Percentiles rank a stretch among this genome's conserved stretches.
Conservation (phyloP, 2,329 filamentous ascomycete species). For the Lachnellula suecica region DNA sequence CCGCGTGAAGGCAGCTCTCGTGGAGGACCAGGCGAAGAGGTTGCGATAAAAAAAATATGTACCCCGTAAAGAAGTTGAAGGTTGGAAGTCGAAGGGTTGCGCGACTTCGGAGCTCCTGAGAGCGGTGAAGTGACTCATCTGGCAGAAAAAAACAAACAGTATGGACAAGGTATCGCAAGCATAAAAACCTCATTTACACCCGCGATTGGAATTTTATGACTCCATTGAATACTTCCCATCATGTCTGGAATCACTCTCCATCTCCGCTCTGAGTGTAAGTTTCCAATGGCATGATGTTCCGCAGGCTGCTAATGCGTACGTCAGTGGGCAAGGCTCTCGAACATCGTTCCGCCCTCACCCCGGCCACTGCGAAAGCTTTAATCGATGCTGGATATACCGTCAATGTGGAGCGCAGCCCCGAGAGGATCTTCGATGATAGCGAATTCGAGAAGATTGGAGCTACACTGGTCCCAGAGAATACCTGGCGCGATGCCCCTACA, state of each 20-base stretch:
- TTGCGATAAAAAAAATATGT: too few relatives aligned
- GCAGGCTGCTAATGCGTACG: constrained; percentile 26
- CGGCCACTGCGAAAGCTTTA: constrained; percentile 54
- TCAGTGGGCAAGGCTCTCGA: constrained; percentile 40
- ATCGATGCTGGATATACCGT: constrained; percentile 69
- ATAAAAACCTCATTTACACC: constrained; percentile 9
- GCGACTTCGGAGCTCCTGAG: constrained; percentile 9
- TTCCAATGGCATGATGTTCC: constrained; percentile 17
- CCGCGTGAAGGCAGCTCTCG: too few relatives aligned
- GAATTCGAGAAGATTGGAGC: constrained; percentile 65
- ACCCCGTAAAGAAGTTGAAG: too few relatives aligned
- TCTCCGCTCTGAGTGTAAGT: constrained; percentile 40
- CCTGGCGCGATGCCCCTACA: constrained; percentile 65
- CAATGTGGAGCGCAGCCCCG: constrained; percentile 65
- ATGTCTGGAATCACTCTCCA: constrained; percentile 37
- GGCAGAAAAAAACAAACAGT: constrained; percentile 13
- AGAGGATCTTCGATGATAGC: constrained; percentile 62
- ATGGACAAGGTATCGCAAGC: constrained; percentile 7
- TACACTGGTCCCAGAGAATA: constrained; percentile 62
- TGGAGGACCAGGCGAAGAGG: too few relatives aligned
- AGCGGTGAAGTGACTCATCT: constrained; percentile 16
- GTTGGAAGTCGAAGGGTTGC: background rate
- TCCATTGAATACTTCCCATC: constrained; percentile 12
- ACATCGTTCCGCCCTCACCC: constrained; percentile 39
- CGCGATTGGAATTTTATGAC: constrained; percentile 13